Base-by-base conservation (phyloP, 2,329 filamentous ascomycete genomes). In the Exophiala sp. region DNA sequence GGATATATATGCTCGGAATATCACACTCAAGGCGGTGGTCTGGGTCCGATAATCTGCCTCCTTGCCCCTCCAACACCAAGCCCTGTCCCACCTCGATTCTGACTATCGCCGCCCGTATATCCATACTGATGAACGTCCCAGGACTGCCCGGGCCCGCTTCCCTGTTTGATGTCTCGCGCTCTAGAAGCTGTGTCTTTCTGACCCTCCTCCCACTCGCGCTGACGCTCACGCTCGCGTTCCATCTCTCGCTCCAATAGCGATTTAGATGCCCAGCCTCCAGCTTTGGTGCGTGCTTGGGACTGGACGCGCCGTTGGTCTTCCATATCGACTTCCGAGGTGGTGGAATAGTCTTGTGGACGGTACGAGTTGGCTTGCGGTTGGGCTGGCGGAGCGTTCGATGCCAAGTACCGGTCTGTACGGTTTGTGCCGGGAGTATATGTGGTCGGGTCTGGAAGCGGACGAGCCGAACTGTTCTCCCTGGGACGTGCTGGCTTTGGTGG, bases 41-140 rank as follows among this genome's bases (percentile, higher is more conserved):
- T 72, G 9, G 83, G 83, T 11, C 83, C 83, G 59, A 85, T 78
- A 62, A 86, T 85, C 69, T 84, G 82, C 62, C 83, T 75, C 63
- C 80, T 75, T 1, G 72, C 72, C 33, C 80, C 81, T 12, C 81
- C 80, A 66, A 83, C 75, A 42, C 73, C 76, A 3, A 81, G 69
- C 3, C 76, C 73, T 36, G 69, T 66, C 3, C 78, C 79, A 18
- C 73, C 73, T 54, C 74, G 75, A 62, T 83, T 84, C 71, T 84
- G 81, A 58, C 72, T 82, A 63, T 85, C 83, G 2, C 83, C 82
- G 4, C 83, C 83, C 63, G 81, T 73, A 61, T 76, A 86, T 0
- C 83, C 83, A 68, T 85, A 85, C 67, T 85, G 82, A 64, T 85
- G 80, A 7, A 84, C 79, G 65, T 65, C 63, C 83, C 83, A 85